Evolutionary conservation across 1,284 basidiomycete genomes (phyloP), one percentile per base, ranked within the genome.

Genomic region (Peniophora sp.): DNA sequence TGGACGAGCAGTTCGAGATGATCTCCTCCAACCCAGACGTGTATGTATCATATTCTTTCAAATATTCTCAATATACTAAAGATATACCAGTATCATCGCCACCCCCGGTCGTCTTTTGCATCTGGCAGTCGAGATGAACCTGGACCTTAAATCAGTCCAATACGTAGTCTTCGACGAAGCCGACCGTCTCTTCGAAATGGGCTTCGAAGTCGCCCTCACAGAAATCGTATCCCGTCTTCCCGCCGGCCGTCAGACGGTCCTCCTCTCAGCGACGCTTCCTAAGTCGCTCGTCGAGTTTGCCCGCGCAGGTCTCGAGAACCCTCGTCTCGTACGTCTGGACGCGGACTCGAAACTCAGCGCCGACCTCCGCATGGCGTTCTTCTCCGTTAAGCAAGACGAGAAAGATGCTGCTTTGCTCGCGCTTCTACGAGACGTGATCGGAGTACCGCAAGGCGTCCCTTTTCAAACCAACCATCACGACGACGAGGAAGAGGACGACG

Each of bases 151-250:
- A 47, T 85, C 89, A 0, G 77, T 96, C 2, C 84, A 96, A 65
- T 94, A 93, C 56, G 84, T 96, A 52, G 90, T 99, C 17, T 99
- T 99, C 61, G 97, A 99, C 65, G 97, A 99, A 70, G 97, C 97
- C 0, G 97, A 99, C 67, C 84, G 94, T 34, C 79, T 98, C 12
- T 99, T 99, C 65, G 97, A 99, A 64, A 93, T 98, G 86, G 96
- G 96, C 14, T 99, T 99, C 65, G 90, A 92, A 59, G 83, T 86
- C 2, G 92, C 97, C 48, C 75, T 99, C 27, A 86, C 85, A 52
- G 96, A 98, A 67, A 94, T 98, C 58, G 73, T 98, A 2, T 78
- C 87, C 58, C 89, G 94, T 24, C 81, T 99, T 34, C 94, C 96
- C 12, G 59, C 84, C 0, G 81, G 82, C 3, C 82, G 97, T 20